Evolutionary conservation across 805 yeast genomes (phyloP), one percentile per base, ranked within the genome.

Genomic region (Wickerhamiella siamensis): DNA sequence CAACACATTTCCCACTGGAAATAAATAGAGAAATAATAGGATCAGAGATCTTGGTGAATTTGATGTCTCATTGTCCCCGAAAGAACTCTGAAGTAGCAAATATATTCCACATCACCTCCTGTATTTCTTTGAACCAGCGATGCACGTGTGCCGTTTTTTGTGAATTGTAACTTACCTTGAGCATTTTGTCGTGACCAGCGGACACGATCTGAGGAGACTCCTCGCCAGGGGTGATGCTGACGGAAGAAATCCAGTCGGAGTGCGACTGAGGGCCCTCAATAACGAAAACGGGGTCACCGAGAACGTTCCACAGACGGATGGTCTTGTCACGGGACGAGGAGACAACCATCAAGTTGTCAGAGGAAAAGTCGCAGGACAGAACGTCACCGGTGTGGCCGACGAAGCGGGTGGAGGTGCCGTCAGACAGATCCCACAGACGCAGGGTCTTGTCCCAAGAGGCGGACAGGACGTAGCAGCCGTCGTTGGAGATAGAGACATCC

Each of bases 401-500:
- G 66, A 88, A 91, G 74, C 95, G 87, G 67, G 77, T 77, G 68
- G 86, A 74, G 64, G 86, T 78, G 75, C 97, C 99, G 60, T 87
- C 75, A 66, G 78, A 79, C 61, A 91, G 75, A 69, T 84, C 86
- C 99, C 99, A 91, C 65, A 91, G 79, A 77, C 97, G 88, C 67
- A 93, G 75, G 64, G 98, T 87, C 76, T 82, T 84, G 71, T 91
- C 98, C 99, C 99, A 91, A 61, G 98, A 91, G 63, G 94, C 95
- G 53, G 98, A 91, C 67, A 91, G 74, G 63, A 96, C 97, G 75
- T 77, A 88, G 63, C 79, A 77, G 69, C 97, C 97, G 66, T 91
- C 98, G 65, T 93, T 86, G 54, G 97, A 83, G 72, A 91, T 81
- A 66, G 91, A 83, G 67, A 86, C 88, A 66, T 91, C 98, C 73